A percentile compares a stretch with the other conserved stretches of the same genome.
These are phyloP conservation scores for Hypsizygus marmoreus DNA, from an alignment of 768 basidiomycete species.

Conservation along the genomic window DNA sequence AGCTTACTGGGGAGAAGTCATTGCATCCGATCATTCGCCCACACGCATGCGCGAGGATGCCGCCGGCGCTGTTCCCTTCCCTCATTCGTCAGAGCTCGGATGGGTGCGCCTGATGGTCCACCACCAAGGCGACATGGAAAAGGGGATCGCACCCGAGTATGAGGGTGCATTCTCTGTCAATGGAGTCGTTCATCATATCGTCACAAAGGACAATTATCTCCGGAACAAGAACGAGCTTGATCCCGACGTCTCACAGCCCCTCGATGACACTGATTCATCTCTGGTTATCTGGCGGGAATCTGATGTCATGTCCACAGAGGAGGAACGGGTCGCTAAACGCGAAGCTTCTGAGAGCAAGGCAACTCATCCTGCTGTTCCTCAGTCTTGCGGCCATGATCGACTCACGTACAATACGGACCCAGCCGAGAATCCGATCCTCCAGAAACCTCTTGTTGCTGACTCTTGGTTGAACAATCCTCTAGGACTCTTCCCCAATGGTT, in stretches of 20 bases:
- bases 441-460: slow-evolving; percentile 25
- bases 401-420: slow-evolving; percentile 68
- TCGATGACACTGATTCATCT: slow-evolving; percentile 45
- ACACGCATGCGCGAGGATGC: slow-evolving; percentile 64
- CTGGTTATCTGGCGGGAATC: slow-evolving; percentile 79
- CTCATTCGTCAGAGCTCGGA: slow-evolving; percentile 57
- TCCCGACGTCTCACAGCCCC: slow-evolving; percentile 41
- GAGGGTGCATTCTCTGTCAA: slow-evolving; percentile 76
- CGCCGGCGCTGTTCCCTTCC: slow-evolving; percentile 49
- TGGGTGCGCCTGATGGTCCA: slow-evolving; percentile 82
- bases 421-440: slow-evolving; percentile 51
- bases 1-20: slow-evolving; percentile 77
- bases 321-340: slow-evolving; percentile 39
- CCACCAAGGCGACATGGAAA: slow-evolving; percentile 52
- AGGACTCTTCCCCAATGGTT: slow-evolving; percentile 33
- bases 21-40: slow-evolving; percentile 54
- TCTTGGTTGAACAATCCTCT: slow-evolving; percentile 48
- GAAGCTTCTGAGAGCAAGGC: slow-evolving; percentile 25
- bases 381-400: slow-evolving; percentile 70
- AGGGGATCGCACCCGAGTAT: slow-evolving; percentile 56
- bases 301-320: slow-evolving; percentile 60
- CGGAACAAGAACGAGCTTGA: slow-evolving; percentile 61
- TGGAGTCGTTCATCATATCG: slow-evolving; percentile 69
- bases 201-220: slow-evolving; percentile 70
- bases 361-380: slow-evolving; percentile 24